Evolutionary conservation across 345 rosid species (phyloP), one percentile per base, ranked within the genome.

Genomic region (Arabidopsis arenosa): DNA sequence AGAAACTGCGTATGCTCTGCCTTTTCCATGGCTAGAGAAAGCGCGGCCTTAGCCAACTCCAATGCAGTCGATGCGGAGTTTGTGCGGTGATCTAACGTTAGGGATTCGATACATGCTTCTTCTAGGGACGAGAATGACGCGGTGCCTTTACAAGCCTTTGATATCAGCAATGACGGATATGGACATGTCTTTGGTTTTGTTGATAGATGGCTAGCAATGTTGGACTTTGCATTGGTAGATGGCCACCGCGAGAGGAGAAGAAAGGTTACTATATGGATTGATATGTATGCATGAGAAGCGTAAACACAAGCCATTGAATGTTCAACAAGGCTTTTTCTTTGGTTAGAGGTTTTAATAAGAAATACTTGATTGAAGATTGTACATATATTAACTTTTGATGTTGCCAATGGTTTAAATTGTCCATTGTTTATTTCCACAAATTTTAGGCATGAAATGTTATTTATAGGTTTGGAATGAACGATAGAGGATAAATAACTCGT

Each of bases 101-200:
- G 35, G 0, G 57, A 40, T 51, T 39, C 3, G 1, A 77, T 48
- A 41, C 80, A 77, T 39, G 2, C 67, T 65, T 77, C 49, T 56
- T 77, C 80, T 39, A 39, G 44, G 56, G 76, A 65, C 4, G 73
- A 64, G 18, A 77, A 15, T 18, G 63, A 48, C 0, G 77, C 80
- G 0, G 80, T 77, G 30, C 80, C 76, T 49, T 72, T 72, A 59
- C 80, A 77, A 30, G 80, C 77, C 17, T 65, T 77, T 59, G 62
- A 72, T 71, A 77, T 72, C 2, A 77, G 36, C 21, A 2, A 9
- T 1, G 80, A 39, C 0, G 76, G 73, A 32, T 1, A 65, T 13
- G 80, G 80, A 11, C 80, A 77, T 71, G 76, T 65, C 5, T n/a
- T 49, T 28, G 62, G 0, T 77, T 64, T 9, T 1, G 11, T 52